phyloP scores from a whole-genome alignment of 306 rosid genomes.

The Astragalus membranaceus region DNA sequence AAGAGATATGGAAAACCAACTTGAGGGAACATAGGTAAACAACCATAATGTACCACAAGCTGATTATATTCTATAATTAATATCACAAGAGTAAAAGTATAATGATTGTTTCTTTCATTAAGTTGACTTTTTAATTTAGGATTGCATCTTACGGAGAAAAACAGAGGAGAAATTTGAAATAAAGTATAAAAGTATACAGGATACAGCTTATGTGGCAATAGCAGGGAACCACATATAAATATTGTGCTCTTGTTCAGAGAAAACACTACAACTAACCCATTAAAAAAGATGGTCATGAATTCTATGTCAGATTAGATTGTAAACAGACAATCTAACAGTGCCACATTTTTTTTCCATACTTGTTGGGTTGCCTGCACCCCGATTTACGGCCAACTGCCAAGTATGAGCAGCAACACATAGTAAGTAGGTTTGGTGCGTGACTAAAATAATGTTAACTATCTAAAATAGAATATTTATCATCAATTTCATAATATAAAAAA shows the following conservation, averaged over 20 bases:
- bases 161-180: neutral
- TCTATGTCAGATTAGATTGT: neutral
- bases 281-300: neutral
- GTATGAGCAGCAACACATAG: neutral
- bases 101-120: neutral
- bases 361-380: neutral
- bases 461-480: neutral
- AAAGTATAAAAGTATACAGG: neutral
- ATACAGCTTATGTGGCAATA: neutral
- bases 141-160: conserved; percentile 12
- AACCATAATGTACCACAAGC: conserved; percentile 6
- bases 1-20: conserved; percentile 10
- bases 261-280: neutral
- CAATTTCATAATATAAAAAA: neutral
- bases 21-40: neutral
- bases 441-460: neutral
- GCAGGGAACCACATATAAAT: neutral
- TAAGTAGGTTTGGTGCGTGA: neutral
- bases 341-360: neutral
- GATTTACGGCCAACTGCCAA: neutral
- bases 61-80: neutral
- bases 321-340: neutral
- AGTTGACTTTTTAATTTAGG: neutral
- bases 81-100: conserved; percentile 1
- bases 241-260: neutral